These are phyloP conservation scores for Cordyceps farinosa DNA, from an alignment of 2,329 filamentous ascomycete genomes.

Conservation along the genomic window DNA sequence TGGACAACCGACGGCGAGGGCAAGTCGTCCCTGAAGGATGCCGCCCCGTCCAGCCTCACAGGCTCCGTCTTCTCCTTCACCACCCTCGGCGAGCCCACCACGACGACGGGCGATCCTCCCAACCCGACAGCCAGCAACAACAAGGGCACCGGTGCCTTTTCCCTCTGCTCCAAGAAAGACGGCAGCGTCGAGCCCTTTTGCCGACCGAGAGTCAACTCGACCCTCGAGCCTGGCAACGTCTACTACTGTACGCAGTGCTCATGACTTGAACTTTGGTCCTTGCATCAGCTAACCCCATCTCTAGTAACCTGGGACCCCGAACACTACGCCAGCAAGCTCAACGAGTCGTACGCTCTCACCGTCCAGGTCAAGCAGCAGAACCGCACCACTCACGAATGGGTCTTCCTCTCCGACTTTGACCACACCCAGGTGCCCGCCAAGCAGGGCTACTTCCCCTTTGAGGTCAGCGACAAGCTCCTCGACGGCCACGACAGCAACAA, in stretches of 20 bases:
- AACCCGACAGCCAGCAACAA: conserved; percentile 42
- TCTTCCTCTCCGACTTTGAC: conserved; percentile 34
- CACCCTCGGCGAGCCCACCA: conserved; percentile 35
- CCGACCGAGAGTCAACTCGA: conserved; percentile 41
- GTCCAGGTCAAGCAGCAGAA: conserved; percentile 42
- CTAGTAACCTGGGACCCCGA: conserved; percentile 56
- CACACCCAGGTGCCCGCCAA: conserved; percentile 32
- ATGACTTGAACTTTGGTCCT: background rate
- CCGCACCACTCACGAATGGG: conserved; percentile 34
- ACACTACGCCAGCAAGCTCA: conserved; percentile 43
- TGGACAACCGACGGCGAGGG: conserved; percentile 43
- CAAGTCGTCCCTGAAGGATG: conserved; percentile 36
- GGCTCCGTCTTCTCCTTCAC: conserved; percentile 40
- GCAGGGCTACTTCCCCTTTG: conserved; percentile 48
- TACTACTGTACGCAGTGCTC: conserved; percentile 46
- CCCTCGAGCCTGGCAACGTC: conserved; percentile 42
- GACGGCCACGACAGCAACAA: conserved; percentile 39
- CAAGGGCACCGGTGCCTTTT: conserved; percentile 46
- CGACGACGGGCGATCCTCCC: conserved; percentile 42
- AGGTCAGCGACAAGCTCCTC: conserved; percentile 38
- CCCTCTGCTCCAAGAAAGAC: conserved; percentile 46
- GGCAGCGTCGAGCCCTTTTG: conserved; percentile 51
- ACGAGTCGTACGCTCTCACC: conserved; percentile 27
- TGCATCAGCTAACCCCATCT: background rate
- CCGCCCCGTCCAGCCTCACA: conserved; percentile 45